These are phyloP conservation scores for Sistotremastrum niveocremeum DNA, from an alignment of 768 basidiomycete genomes.

Conservation along the genomic window DNA sequence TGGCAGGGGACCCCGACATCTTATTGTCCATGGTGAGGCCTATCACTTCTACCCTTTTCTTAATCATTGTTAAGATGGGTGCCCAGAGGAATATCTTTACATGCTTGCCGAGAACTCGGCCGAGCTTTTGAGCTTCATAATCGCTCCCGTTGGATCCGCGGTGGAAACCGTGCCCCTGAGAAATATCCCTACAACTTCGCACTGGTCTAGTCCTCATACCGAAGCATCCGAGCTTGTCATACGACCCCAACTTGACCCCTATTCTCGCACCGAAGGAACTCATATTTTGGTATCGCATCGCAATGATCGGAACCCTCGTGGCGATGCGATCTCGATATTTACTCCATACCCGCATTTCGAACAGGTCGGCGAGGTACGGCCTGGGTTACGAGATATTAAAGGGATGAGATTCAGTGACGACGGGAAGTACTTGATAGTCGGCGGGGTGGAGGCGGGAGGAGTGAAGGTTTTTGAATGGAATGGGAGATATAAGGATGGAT, in stretches of 20 bases:
- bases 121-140: constrained; percentile 39
- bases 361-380: constrained; percentile 48
- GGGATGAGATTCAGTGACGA: constrained; percentile 50
- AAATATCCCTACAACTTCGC: constrained; percentile 22
- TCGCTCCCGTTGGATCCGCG: constrained; percentile 27
- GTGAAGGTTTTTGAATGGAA: constrained; percentile 59
- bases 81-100: constrained; percentile 46
- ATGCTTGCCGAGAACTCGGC: constrained; percentile 55
- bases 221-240: constrained; percentile 59
- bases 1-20: constrained; percentile 63
- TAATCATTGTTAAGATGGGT: neutral
- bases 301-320: constrained; percentile 52
- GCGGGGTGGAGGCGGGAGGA: constrained; percentile 49
- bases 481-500: constrained; percentile 33
- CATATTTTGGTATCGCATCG: constrained; percentile 68
- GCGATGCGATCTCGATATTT: constrained; percentile 64
- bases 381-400: constrained; percentile 56
- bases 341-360: constrained; percentile 8
- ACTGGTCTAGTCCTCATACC: constrained; percentile 21
- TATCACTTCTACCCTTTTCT: neutral
- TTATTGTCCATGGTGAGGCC: constrained; percentile 44
- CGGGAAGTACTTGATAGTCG: constrained; percentile 47
- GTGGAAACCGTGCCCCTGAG: constrained; percentile 17
- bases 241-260: too few relatives aligned
- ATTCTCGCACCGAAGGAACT: constrained; percentile 11